Conservation (phyloP, 2,329 filamentous ascomycete genomes). For the Orbilia quercus region DNA sequence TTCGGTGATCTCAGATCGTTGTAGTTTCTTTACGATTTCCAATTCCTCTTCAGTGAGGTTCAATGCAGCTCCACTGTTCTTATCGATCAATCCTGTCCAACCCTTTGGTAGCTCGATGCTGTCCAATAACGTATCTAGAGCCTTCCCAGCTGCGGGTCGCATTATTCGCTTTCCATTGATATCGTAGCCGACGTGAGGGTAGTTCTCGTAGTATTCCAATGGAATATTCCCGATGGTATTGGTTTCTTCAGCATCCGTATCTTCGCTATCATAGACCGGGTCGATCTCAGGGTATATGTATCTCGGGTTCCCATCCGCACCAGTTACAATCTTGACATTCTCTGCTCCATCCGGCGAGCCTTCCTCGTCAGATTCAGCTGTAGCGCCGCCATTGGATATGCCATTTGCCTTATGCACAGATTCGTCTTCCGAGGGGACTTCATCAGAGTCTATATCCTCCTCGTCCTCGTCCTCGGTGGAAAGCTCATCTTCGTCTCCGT, state of each 20-base stretch:
- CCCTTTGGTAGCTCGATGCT: conserved; percentile 97
- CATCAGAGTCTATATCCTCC: conserved; percentile 67
- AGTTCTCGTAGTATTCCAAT: conserved; percentile 93
- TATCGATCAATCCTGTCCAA: conserved; percentile 95
- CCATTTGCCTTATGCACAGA: conserved; percentile 64
- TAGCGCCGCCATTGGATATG: conserved; percentile 63
- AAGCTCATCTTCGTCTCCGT: conserved; percentile 64
- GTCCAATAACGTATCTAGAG: conserved; percentile 90
- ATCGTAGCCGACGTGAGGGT: conserved; percentile 97
- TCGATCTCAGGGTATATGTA: conserved; percentile 96
- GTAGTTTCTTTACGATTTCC: conserved; percentile 86
- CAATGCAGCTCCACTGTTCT: conserved; percentile 90
- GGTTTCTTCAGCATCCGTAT: conserved; percentile 80
- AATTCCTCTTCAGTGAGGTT: conserved; percentile 88
- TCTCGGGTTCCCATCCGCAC: conserved; percentile 89
- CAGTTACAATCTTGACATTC: conserved; percentile 73
- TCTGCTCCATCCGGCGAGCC: conserved; percentile 66
- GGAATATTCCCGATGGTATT: conserved; percentile 98
- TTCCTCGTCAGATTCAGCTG: conserved; percentile 63
- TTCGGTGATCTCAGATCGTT: conserved; percentile 81
- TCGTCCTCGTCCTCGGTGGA: conserved; percentile 68
- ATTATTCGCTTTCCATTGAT: conserved; percentile 99
- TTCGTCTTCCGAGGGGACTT: conserved; percentile 66
- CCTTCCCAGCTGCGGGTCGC: conserved; percentile 92
- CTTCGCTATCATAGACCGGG: conserved; percentile 94